Evolutionary conservation across 2,329 filamentous ascomycete genomes (phyloP).

Genomic region (Epichloe bromicola): DNA sequence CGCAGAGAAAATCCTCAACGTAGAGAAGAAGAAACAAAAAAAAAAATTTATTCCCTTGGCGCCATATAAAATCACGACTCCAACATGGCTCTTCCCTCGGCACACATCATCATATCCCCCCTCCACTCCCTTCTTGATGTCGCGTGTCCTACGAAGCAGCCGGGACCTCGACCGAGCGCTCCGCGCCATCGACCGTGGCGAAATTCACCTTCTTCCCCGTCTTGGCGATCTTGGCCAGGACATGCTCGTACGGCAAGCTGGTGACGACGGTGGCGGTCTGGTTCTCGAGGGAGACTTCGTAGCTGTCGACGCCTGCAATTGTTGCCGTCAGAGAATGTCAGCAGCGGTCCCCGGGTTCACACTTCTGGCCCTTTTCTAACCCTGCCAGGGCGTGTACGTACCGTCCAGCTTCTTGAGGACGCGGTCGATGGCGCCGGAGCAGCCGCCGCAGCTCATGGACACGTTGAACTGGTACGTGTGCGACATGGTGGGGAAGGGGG

Average conservation of each 20-base stretch:
- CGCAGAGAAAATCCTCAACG: no score
- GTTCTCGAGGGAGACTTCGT: conserved; percentile 78
- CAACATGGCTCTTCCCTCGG: background rate
- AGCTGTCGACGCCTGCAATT: conserved; percentile 63
- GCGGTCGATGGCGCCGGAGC: conserved; percentile 84
- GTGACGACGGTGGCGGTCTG: conserved; percentile 72
- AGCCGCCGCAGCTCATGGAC: conserved; percentile 88
- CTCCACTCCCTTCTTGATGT: background rate
- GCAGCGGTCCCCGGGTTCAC: background rate
- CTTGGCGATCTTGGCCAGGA: conserved; percentile 83
- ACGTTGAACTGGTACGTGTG: conserved; percentile 95
- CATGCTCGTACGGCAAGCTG: conserved; percentile 61
- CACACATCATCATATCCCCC: background rate
- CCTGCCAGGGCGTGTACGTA: conserved; percentile 27
- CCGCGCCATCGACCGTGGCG: conserved; percentile 55
- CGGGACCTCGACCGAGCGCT: conserved; percentile 35
- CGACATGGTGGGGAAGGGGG: conserved; percentile 37
- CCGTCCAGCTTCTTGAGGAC: conserved; percentile 88
- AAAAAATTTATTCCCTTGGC: no score
- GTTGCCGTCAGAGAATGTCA: background rate
- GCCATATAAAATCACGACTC: no score
- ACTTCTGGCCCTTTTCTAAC: no score
- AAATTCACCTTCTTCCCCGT: conserved; percentile 85
- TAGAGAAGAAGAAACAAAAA: no score
- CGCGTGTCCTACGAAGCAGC: conserved; percentile 11